phyloP scores from a whole-genome alignment of 73 alveolate genomes.

The Tetrahymena borealis region DNA sequence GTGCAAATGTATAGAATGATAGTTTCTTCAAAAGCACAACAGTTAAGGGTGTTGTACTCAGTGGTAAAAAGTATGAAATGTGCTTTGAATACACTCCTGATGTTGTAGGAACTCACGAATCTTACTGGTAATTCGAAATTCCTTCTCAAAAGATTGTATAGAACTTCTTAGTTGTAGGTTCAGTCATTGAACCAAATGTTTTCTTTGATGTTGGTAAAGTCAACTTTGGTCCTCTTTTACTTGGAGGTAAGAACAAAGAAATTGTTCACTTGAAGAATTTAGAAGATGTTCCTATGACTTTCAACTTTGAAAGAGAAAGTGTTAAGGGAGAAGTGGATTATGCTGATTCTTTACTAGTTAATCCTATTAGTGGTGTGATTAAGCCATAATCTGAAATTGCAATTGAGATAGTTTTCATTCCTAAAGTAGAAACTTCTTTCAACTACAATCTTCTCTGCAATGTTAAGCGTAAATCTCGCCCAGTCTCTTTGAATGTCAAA shows the following conservation, averaged over 20 bases:
- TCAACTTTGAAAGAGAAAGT: slow-evolving; percentile 68
- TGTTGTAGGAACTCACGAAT: slow-evolving; percentile 95
- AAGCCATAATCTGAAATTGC: slow-evolving; percentile 85
- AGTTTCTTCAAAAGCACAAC: slow-evolving; percentile 88
- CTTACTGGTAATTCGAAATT: slow-evolving; percentile 94
- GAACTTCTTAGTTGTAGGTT: slow-evolving; percentile 94
- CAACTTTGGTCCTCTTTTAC: slow-evolving; percentile 96
- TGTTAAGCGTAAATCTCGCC: slow-evolving; percentile 97
- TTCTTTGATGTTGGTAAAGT: slow-evolving; percentile 96
- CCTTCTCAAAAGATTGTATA: slow-evolving; percentile 94
- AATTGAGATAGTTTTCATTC: slow-evolving; percentile 91
- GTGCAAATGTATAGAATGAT: slow-evolving; percentile 54
- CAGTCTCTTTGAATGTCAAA: slow-evolving; percentile 95
- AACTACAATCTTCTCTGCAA: slow-evolving; percentile 93
- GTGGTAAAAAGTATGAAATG: slow-evolving; percentile 99
- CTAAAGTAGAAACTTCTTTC: slow-evolving; percentile 92
- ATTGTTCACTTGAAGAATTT: slow-evolving; percentile 88
- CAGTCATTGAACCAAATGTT: slow-evolving; percentile 97
- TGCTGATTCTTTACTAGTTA: slow-evolving; percentile 92
- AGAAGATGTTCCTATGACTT: slow-evolving; percentile 97
- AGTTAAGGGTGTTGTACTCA: slow-evolving; percentile 91
- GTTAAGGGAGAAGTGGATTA: slow-evolving; percentile 39
- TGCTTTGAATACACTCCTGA: slow-evolving; percentile 97
- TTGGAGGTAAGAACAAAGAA: slow-evolving; percentile 98
- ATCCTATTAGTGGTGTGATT: slow-evolving; percentile 93